These are phyloP conservation scores for Trypanosoma melophagium DNA, from an alignment of 208 protist genomes.

Conservation along the genomic window DNA sequence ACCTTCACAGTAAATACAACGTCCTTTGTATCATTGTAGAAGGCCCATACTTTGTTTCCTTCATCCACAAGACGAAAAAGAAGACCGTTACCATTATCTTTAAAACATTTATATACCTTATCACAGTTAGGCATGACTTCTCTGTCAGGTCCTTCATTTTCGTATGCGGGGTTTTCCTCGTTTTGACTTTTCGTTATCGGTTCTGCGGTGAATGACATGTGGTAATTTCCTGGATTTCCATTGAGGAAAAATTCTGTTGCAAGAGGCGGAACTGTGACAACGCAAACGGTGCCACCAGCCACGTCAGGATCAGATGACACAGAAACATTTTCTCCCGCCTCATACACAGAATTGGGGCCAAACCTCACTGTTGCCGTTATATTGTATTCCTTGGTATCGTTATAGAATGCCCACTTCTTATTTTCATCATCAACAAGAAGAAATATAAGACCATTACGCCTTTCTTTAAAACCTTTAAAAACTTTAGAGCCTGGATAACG, in stretches of 20 bases:
- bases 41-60: constrained; percentile 40
- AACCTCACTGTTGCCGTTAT: constrained; percentile 68
- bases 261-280: constrained; percentile 54
- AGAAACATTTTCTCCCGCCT: constrained; percentile 33
- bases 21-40: constrained; percentile 81
- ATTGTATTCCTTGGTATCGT: constrained; percentile 62
- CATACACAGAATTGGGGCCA: constrained; percentile 37
- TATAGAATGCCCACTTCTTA: constrained; percentile 63
- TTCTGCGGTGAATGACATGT: constrained; percentile 55
- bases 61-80: constrained; percentile 74
- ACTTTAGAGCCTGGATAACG: constrained; percentile 41
- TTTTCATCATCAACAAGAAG: constrained; percentile 43
- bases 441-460: constrained; percentile 60
- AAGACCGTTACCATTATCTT: constrained; percentile 57
- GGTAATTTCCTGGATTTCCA: constrained; percentile 57
- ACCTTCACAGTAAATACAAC: constrained; percentile 44
- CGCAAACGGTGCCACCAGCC: constrained; percentile 42
- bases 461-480: constrained; percentile 68
- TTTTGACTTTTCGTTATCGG: constrained; percentile 37
- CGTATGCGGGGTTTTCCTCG: constrained; percentile 51
- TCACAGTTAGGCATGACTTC: constrained; percentile 40
- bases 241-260: constrained; percentile 57
- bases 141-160: constrained; percentile 48
- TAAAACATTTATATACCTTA: constrained; percentile 63
- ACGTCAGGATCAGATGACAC: constrained; percentile 44